Base-by-base conservation (phyloP, 768 basidiomycete genomes). In the Tubosaeta sp. region DNA sequence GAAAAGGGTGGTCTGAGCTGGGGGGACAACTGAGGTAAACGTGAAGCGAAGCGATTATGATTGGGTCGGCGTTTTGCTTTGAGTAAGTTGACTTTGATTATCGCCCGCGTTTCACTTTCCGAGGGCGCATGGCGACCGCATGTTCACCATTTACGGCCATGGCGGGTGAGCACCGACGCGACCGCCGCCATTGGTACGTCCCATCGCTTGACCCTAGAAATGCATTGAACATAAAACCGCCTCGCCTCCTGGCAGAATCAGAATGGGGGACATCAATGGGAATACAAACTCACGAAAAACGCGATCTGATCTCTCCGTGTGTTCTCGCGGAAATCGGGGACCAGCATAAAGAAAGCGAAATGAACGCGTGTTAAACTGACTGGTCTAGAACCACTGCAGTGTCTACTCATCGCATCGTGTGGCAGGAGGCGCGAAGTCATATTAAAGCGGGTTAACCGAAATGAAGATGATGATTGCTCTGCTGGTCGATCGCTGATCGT, bases 141-240 rank as follows among this genome's bases (percentile, higher is more conserved):
- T 73, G 72, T 66, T 61, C 50, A 46, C 59, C 59, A 51, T 62
- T 68, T 66, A 60, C 54, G 64, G 67, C 56, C 54, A 60, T 60
- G 59, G 55, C 56, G 62, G 50, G 44, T 48, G 21, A 36, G 18
- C 18, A 46, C 38, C 52, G 39, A 39, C 46, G 44, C 50, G 54
- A 53, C 53, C 49, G n/a, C 50, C 52, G 40, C 31, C 29, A 41
- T 55, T 58, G 49, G 12, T 47, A 44, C 45, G 48, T 45, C 49
- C 29, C 24, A 29, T 59, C 60, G 54, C 62, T 59, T 63, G 50
- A 21, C 34, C 31, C 45, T 42, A 49, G 18, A 18, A 46, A 53
- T 31, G 18, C 45, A 39, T 31, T 16, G 41, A 40, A 50, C 42
- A 47, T 47, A 44, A 53, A 48, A 29, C 49, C 55, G 27, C 27